Conservation (phyloP, 2,329 filamentous ascomycete genomes). For the Cryphonectria nitschkei region DNA sequence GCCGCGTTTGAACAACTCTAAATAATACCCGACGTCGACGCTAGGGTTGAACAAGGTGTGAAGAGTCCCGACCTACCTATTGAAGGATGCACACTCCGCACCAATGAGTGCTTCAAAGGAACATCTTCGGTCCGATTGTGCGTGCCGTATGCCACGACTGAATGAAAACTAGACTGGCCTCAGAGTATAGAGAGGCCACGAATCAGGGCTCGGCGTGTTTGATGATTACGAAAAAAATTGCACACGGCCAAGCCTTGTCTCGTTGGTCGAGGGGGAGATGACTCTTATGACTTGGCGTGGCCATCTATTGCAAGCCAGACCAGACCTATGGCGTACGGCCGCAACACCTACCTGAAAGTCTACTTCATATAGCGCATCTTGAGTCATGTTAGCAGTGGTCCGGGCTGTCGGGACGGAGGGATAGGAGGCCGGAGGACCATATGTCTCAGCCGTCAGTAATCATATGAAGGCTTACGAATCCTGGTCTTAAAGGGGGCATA, state of each 20-base stretch:
- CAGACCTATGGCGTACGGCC: neutral
- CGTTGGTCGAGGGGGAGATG: neutral
- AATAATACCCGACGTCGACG: too few species aligned
- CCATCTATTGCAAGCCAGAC: neutral
- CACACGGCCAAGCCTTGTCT: too few species aligned
- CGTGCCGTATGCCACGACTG: neutral
- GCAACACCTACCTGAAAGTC: neutral
- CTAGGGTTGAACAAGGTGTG: neutral
- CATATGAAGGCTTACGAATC: neutral
- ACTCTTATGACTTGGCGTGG: neutral
- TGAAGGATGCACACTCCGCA: neutral
- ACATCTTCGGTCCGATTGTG: neutral
- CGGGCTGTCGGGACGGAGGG: neutral
- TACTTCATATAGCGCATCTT: neutral
- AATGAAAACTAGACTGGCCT: neutral
- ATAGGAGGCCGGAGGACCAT: neutral
- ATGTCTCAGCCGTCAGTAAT: neutral
- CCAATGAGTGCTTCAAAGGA: neutral
- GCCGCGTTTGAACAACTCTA: too few species aligned
- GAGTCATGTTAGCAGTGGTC: neutral
- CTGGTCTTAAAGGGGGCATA: neutral
- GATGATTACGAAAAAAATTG: too few species aligned
- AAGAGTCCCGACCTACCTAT: neutral
- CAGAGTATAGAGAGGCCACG: neutral
- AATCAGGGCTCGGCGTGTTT: neutral